Percentiles rank a stretch among this genome's conserved stretches.
phyloP scores from a whole-genome alignment of 2,329 filamentous ascomycete genomes.

The Incumbomyces lentus region DNA sequence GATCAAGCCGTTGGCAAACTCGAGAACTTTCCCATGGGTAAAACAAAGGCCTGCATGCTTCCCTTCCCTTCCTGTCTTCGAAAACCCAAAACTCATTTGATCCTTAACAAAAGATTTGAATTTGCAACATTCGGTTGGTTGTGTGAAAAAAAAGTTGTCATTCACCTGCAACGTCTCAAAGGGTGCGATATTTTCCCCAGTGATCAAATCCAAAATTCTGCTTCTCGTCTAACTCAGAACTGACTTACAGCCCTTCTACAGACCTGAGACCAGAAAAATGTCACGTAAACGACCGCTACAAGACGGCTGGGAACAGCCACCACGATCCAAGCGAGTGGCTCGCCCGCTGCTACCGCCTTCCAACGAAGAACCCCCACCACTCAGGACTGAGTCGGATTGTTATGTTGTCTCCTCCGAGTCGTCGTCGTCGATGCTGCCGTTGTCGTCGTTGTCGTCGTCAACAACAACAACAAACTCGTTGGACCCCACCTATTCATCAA shows the following conservation, averaged over 20 bases:
- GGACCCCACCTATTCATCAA: background rate
- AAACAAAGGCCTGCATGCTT: background rate
- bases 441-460: background rate
- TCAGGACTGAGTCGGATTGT: background rate
- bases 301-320: constrained; percentile 1
- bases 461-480: background rate
- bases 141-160: no score
- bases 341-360: background rate
- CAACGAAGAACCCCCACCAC: background rate
- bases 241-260: background rate
- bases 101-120: no score
- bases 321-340: background rate
- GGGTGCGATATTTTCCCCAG: no score
- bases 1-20: no score
- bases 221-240: no score
- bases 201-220: no score
- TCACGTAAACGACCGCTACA: background rate
- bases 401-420: background rate
- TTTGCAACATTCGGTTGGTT: no score
- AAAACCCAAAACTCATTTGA: no score
- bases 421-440: background rate
- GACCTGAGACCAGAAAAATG: background rate
- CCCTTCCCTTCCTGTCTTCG: no score
- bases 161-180: no score
- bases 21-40: no score